Evolutionary conservation across 2,329 filamentous ascomycete genomes (phyloP).

Genomic region (Colletotrichum navitas): DNA sequence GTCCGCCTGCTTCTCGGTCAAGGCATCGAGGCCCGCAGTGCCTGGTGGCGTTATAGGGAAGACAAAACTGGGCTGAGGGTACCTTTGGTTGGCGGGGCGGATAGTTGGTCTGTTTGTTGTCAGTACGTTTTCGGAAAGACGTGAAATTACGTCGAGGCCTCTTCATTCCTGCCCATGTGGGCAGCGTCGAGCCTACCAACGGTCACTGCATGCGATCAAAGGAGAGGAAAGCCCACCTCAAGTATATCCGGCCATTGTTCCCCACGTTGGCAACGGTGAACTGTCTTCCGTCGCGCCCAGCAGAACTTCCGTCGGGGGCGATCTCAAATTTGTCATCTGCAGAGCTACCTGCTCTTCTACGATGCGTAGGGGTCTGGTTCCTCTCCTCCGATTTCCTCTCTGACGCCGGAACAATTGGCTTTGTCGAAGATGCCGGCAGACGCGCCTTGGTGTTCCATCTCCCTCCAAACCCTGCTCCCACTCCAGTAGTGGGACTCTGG

Average conservation of each 20-base stretch:
- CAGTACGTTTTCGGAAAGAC: slow-evolving; percentile 40
- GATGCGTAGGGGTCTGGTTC: slow-evolving; percentile 48
- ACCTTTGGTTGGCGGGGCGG: slow-evolving; percentile 71
- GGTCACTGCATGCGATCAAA: slow-evolving; percentile 26
- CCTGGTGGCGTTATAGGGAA: slow-evolving; percentile 72
- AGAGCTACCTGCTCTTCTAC: slow-evolving; percentile 62
- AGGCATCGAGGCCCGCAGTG: slow-evolving; percentile 67
- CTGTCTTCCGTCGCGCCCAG: slow-evolving; percentile 74
- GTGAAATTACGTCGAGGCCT: slow-evolving; percentile 32
- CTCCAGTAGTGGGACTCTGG: slow-evolving; percentile 20
- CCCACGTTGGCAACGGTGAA: slow-evolving; percentile 87
- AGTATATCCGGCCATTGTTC: slow-evolving; percentile 84
- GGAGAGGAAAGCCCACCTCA: slow-evolving; percentile 70
- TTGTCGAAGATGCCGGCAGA: slow-evolving; percentile 46
- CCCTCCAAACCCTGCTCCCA: slow-evolving; percentile 20
- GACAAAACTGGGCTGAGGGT: slow-evolving; percentile 70
- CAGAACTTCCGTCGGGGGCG: slow-evolving; percentile 71
- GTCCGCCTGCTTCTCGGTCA: slow-evolving; percentile 50
- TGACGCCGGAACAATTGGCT: slow-evolving; percentile 59
- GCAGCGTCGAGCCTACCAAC: slow-evolving; percentile 3
- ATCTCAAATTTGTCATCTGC: slow-evolving; percentile 67
- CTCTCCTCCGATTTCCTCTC: slow-evolving; percentile 61
- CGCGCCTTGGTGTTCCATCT: slow-evolving; percentile 47
- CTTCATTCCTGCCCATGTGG: slow-evolving; percentile 30
- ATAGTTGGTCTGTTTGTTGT: slow-evolving; percentile 65